These are phyloP conservation scores for Glycine tomentella DNA, from an alignment of 306 rosid genomes.

Conservation along the genomic window DNA sequence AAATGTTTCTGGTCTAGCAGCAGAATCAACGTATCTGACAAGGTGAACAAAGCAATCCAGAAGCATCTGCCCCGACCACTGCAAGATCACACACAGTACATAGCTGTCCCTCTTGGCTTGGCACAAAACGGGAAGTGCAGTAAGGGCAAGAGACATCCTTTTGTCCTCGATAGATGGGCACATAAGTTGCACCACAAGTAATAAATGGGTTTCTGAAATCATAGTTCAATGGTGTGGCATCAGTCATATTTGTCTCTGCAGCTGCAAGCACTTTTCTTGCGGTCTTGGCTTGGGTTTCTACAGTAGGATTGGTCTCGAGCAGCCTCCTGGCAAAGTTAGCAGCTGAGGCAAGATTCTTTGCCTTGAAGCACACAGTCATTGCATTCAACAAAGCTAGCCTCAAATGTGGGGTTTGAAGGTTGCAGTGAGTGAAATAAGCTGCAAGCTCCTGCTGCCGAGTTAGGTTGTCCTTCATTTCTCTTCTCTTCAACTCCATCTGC, in stretches of 20 bases:
- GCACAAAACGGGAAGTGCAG: constrained; percentile 76
- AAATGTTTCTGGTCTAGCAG: constrained; percentile 19
- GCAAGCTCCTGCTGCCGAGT: constrained; percentile 2
- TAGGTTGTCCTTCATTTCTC: constrained; percentile 61
- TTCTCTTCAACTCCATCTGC: constrained; percentile 71
- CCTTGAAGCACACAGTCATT: constrained; percentile 61
- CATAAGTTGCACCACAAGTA: constrained; percentile 73
- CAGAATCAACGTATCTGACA: constrained; percentile 66
- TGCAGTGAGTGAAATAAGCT: neutral
- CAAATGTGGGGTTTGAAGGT: neutral
- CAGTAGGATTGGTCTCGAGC: constrained; percentile 72
- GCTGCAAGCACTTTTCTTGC: constrained; percentile 75
- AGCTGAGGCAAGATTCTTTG: constrained; percentile 56
- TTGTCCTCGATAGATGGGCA: constrained; percentile 76
- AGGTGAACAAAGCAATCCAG: constrained; percentile 74
- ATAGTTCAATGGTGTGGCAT: constrained; percentile 62
- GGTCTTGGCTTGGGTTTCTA: constrained; percentile 54
- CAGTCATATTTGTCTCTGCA: constrained; percentile 75
- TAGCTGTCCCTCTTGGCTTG: constrained; percentile 66
- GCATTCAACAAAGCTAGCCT: neutral
- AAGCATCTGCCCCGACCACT: constrained; percentile 77
- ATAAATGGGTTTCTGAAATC: constrained; percentile 84
- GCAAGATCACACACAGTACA: constrained; percentile 80
- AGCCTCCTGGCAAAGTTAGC: constrained; percentile 52
- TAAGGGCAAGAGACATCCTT: constrained; percentile 69